Conservation (phyloP, 768 basidiomycete genomes). For the Boletus pseudo-olivaceus region DNA sequence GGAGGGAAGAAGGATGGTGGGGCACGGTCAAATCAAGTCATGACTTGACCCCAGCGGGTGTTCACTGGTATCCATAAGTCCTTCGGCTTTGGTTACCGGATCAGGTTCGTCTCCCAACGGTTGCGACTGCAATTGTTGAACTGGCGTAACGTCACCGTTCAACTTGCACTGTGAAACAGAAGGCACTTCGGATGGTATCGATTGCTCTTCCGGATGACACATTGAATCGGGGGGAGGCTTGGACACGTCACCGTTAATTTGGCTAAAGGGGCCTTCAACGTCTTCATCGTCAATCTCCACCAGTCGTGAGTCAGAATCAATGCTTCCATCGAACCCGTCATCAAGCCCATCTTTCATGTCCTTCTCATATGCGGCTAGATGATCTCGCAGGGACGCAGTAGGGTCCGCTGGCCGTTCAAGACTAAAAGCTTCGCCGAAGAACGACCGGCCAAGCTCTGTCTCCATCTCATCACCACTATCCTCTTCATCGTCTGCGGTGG, state of each 20-base stretch:
- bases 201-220: conserved; percentile 15
- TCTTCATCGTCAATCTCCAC: conserved; percentile 36
- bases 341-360: conserved; percentile 38
- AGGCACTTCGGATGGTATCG: conserved; percentile 42
- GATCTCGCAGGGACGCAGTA: conserved; percentile 54
- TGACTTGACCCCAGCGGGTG: conserved; percentile 42
- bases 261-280: conserved; percentile 26
- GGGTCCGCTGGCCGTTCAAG: conserved; percentile 47
- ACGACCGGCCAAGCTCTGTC: conserved; percentile 36
- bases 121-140: conserved; percentile 46
- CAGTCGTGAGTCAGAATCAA: conserved; percentile 22
- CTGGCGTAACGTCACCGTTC: conserved; percentile 47
- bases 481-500: conserved; percentile 55
- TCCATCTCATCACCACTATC: conserved; percentile 52
- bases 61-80: conserved; percentile 64
- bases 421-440: conserved; percentile 48
- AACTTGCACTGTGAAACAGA: conserved; percentile 42
- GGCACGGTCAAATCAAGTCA: conserved; percentile 26
- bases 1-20: not conserved
- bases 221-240: conserved; percentile 28
- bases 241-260: conserved; percentile 32
- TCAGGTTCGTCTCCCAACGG: conserved; percentile 55
- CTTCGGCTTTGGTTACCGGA: conserved; percentile 55
- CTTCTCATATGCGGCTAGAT: conserved; percentile 61
- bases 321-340: conserved; percentile 20